Evolutionary conservation across 108 stramenopile genomes (phyloP).

Genomic region (Hondaea fermentalgiana): DNA sequence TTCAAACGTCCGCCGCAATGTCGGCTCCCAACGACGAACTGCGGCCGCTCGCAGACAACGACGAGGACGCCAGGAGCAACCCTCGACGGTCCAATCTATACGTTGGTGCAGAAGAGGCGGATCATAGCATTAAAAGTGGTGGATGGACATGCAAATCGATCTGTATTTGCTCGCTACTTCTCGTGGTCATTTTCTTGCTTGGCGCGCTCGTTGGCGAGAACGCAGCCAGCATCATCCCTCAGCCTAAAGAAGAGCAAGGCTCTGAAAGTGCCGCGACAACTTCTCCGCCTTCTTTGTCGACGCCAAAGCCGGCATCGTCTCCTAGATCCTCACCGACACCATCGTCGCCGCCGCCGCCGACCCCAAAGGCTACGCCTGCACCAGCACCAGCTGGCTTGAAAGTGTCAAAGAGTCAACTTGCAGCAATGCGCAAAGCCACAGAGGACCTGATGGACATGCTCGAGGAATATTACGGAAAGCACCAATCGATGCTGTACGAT

Average conservation of each 20-base stretch:
- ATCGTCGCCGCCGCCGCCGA: background rate
- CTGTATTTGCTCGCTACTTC: background rate
- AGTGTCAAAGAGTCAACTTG: background rate
- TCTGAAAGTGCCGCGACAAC: background rate
- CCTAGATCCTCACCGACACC: background rate
- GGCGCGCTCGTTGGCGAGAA: background rate
- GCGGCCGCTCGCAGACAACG: background rate
- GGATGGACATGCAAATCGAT: background rate
- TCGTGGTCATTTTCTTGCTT: background rate
- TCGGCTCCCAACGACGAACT: background rate
- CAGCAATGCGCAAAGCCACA: conserved; percentile 11
- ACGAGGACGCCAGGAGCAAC: background rate
- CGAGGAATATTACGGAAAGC: conserved; percentile 37
- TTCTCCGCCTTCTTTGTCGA: background rate
- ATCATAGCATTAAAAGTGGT: background rate
- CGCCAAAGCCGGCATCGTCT: background rate
- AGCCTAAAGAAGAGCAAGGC: background rate
- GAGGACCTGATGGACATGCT: conserved; percentile 26
- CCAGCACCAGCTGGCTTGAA: background rate
- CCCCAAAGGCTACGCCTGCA: background rate
- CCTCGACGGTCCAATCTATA: background rate
- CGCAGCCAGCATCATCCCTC: background rate
- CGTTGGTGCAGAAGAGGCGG: background rate
- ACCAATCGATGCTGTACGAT: conserved; percentile 26
- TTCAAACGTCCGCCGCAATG: background rate